Evolutionary conservation across 2,329 filamentous ascomycete species (phyloP).

Genomic region (Sarocladium kiliense): DNA sequence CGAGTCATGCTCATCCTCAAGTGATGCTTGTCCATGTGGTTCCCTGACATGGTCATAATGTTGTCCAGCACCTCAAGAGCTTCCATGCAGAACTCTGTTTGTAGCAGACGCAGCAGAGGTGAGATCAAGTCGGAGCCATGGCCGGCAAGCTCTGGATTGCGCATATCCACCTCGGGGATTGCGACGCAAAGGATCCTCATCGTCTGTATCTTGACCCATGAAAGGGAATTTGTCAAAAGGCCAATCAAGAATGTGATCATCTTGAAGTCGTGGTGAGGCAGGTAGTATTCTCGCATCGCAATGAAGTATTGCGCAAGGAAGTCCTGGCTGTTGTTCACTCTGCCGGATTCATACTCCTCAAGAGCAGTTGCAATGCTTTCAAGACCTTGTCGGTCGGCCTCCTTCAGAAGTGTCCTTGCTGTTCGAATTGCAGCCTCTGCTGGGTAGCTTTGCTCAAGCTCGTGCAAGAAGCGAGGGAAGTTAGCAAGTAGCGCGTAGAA

Average conservation of each 20-base stretch:
- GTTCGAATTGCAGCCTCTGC: conserved; percentile 54
- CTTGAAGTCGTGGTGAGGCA: conserved; percentile 76
- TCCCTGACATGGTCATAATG: conserved; percentile 90
- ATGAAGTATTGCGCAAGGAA: conserved; percentile 71
- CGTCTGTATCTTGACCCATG: conserved; percentile 88
- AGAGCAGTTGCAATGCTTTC: conserved; percentile 64
- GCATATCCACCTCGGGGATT: conserved; percentile 89
- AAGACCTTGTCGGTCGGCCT: conserved; percentile 69
- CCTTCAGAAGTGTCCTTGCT: conserved; percentile 63
- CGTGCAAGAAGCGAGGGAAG: conserved; percentile 75
- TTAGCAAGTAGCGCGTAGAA: conserved; percentile 90
- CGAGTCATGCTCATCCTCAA: conserved; percentile 97
- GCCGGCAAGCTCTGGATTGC: conserved; percentile 78
- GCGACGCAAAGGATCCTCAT: conserved; percentile 85
- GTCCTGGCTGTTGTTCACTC: conserved; percentile 64
- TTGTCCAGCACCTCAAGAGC: conserved; percentile 88
- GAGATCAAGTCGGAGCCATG: conserved; percentile 95
- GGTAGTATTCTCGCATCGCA: conserved; percentile 71
- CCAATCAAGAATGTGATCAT: conserved; percentile 89
- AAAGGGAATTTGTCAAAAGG: conserved; percentile 78
- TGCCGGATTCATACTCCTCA: conserved; percentile 61
- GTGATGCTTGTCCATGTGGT: conserved; percentile 89
- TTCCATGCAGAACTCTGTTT: conserved; percentile 91
- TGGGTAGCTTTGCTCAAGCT: conserved; percentile 61
- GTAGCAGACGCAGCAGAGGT: conserved; percentile 78